A percentile compares a stretch with the other conserved stretches of the same genome.
phyloP scores from a whole-genome alignment of 176 grass and related monocot species.

The sorghum (Sorghum bicolor) region Sorghum_bicolor_NCBIv3 NC_012875.2:38352001-38352500 shows the following conservation, averaged over 20 bases:
- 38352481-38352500: neutral
- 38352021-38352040: neutral
- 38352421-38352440: neutral
- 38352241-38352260: neutral
- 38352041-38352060: neutral
- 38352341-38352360: no score
- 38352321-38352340: no score
- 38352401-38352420: neutral
- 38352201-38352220: neutral
- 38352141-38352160: neutral
- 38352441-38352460: neutral
- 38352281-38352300: neutral
- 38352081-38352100: conserved; percentile 66
- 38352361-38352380: neutral
- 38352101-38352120: conserved; percentile 51
- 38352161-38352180: no score
- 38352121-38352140: neutral
- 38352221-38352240: neutral
- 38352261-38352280: neutral
- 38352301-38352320: no score
- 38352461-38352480: neutral
- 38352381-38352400: no score
- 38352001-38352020: neutral
- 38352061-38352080: conserved; percentile 70
- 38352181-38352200: no score